Percentiles rank a stretch among this genome's conserved stretches.
These are phyloP conservation scores for Pyrus bretschneideri DNA, from an alignment of 306 rosid genomes.

Conservation along the genomic window DNA sequence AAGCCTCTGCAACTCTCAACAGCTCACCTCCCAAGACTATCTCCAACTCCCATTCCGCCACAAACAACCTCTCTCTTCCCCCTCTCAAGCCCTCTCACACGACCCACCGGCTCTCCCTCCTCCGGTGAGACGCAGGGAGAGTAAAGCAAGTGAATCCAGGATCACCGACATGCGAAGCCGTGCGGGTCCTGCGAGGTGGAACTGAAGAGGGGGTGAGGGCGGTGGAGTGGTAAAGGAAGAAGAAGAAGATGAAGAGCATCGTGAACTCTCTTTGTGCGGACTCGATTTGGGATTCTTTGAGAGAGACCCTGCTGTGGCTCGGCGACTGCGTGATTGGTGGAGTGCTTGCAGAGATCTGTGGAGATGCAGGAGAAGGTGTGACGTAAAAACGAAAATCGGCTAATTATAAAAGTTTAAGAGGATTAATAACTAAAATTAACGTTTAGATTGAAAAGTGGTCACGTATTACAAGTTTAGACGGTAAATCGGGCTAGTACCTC, in stretches of 20 bases:
- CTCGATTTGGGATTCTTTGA: slow-evolving; percentile 60
- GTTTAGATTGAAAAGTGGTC: too few species aligned
- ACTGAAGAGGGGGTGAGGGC: slow-evolving; percentile 66
- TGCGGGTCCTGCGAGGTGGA: slow-evolving; percentile 26
- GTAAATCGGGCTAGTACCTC: too few species aligned
- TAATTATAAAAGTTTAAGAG: too few species aligned
- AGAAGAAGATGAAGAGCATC: slow-evolving; percentile 66
- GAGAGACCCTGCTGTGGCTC: slow-evolving; percentile 65
- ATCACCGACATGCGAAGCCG: slow-evolving; percentile 45
- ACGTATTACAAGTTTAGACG: too few species aligned
- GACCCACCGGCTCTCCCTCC: slow-evolving; percentile 9
- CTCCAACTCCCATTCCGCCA: slow-evolving; percentile 41
- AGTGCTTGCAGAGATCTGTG: slow-evolving; percentile 23
- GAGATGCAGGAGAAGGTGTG: too few species aligned
- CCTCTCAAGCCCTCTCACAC: slow-evolving; percentile 30
- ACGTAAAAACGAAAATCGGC: too few species aligned
- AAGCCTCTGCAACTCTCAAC: not conserved
- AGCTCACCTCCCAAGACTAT: not conserved
- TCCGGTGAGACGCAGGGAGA: slow-evolving; percentile 62
- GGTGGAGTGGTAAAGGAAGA: slow-evolving; percentile 89
- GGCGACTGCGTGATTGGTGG: slow-evolving; percentile 85
- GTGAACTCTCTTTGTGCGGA: slow-evolving; percentile 53
- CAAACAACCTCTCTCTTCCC: slow-evolving; percentile 25
- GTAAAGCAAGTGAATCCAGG: slow-evolving; percentile 78
- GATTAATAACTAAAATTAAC: too few species aligned